phyloP scores from a whole-genome alignment of 768 basidiomycete genomes.

The Boletales sp. region DNA sequence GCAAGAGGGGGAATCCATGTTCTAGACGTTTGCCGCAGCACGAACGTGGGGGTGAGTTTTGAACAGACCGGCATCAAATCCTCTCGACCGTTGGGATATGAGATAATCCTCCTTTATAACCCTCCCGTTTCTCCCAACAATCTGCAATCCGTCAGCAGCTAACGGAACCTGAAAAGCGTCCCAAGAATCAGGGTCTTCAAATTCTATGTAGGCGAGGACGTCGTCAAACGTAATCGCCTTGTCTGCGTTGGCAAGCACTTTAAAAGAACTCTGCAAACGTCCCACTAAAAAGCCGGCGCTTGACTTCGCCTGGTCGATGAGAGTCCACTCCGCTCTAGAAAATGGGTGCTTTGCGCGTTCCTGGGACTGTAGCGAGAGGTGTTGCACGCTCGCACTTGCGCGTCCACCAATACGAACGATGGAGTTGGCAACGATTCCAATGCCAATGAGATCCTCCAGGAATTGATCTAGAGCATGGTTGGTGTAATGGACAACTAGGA shows the following conservation, averaged over 20 bases:
- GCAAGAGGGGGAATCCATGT: slow-evolving; percentile 31
- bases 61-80: slow-evolving; percentile 44
- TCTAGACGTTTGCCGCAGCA: slow-evolving; percentile 34
- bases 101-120: slow-evolving; percentile 39
- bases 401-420: slow-evolving; percentile 63
- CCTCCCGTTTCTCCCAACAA: slow-evolving; percentile 39
- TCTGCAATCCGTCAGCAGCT: slow-evolving; percentile 40
- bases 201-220: slow-evolving; percentile 48
- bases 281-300: slow-evolving; percentile 8
- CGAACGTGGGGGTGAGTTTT: slow-evolving; percentile 21
- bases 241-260: slow-evolving; percentile 20
- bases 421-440: slow-evolving; percentile 46
- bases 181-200: slow-evolving; percentile 43
- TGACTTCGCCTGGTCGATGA: slow-evolving; percentile 39
- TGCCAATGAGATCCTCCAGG: slow-evolving; percentile 55
- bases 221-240: slow-evolving; percentile 18
- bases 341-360: slow-evolving; percentile 16
- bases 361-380: slow-evolving; percentile 45
- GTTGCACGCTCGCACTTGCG: slow-evolving; percentile 44
- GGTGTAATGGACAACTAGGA: slow-evolving; percentile 70
- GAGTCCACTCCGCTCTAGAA: slow-evolving; percentile 35
- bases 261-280: slow-evolving; percentile 32
- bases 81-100: slow-evolving; percentile 44
- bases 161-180: slow-evolving; percentile 45
- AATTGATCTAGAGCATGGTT: slow-evolving; percentile 76